A percentile compares a stretch with the other conserved stretches of the same genome.
phyloP scores from a whole-genome alignment of 306 rosid genomes.

The Quercus engelmannii region DNA sequence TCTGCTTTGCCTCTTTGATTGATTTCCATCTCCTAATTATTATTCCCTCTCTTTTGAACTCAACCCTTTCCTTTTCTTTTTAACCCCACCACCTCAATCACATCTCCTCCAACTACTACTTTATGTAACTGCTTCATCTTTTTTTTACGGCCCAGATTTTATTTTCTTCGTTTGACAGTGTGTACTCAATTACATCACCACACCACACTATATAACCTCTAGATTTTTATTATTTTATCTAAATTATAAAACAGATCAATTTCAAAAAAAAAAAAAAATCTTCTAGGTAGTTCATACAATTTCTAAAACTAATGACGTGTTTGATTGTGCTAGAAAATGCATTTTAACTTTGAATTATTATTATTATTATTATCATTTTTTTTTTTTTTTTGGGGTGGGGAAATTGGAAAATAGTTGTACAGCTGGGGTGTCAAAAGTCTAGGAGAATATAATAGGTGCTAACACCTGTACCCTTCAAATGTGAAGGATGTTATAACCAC shows the following conservation, averaged over 20 bases:
- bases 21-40: not conserved
- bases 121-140: too few species aligned
- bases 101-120: not conserved
- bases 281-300: too few species aligned
- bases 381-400: not conserved
- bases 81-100: not conserved
- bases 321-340: not conserved
- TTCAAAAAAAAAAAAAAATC: too few species aligned
- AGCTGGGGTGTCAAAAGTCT: not conserved
- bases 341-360: not conserved
- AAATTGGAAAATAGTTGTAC: constrained; percentile 2
- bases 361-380: not conserved
- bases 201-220: too few species aligned
- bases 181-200: too few species aligned
- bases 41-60: constrained; percentile 1
- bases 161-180: too few species aligned
- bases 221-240: too few species aligned
- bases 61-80: not conserved
- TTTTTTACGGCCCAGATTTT: not conserved
- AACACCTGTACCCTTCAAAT: constrained; percentile 33
- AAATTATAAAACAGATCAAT: too few species aligned
- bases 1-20: not conserved
- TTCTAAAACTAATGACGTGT: not conserved
- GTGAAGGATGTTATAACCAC: constrained; percentile 24
- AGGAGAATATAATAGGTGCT: not conserved